A percentile compares a stretch with the other conserved stretches of the same genome.
Evolutionary conservation across 2,329 filamentous ascomycete species (phyloP).

Genomic region (Pseudogymnoascus sp.): DNA sequence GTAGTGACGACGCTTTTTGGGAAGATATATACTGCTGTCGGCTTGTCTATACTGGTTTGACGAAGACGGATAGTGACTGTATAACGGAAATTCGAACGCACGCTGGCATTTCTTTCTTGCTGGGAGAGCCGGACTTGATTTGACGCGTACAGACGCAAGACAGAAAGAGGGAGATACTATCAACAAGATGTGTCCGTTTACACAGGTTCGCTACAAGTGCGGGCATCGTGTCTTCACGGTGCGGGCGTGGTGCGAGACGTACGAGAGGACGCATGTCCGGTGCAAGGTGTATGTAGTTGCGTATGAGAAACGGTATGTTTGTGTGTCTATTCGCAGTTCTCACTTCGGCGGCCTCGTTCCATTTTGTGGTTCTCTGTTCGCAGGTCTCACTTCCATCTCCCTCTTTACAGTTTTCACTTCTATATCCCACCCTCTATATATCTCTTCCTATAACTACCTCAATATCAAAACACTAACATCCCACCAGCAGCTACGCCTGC

Average conservation of each 20-base stretch:
- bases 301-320: not conserved
- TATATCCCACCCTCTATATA: not conserved
- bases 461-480: not conserved
- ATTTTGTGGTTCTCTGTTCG: too few relatives aligned
- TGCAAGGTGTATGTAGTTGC: slow-evolving; percentile 47
- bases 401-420: too few relatives aligned
- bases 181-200: slow-evolving; percentile 48
- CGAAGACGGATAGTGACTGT: not conserved
- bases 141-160: not conserved
- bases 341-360: too few relatives aligned
- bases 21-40: not conserved
- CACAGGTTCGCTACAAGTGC: slow-evolving; percentile 48
- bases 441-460: not conserved
- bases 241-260: slow-evolving; percentile 42
- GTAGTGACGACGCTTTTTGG: not conserved
- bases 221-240: slow-evolving; percentile 46
- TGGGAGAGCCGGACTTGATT: not conserved
- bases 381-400: too few relatives aligned
- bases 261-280: slow-evolving; percentile 43
- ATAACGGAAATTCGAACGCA: not conserved
- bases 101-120: not conserved
- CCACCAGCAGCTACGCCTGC: not conserved
- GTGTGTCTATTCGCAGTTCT: not conserved
- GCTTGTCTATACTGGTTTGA: not conserved
- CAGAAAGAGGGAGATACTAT: not conserved